These are phyloP conservation scores for Nakaseomyces delphensis DNA, from an alignment of 1,139 yeast genomes.

Conservation along the genomic window DNA sequence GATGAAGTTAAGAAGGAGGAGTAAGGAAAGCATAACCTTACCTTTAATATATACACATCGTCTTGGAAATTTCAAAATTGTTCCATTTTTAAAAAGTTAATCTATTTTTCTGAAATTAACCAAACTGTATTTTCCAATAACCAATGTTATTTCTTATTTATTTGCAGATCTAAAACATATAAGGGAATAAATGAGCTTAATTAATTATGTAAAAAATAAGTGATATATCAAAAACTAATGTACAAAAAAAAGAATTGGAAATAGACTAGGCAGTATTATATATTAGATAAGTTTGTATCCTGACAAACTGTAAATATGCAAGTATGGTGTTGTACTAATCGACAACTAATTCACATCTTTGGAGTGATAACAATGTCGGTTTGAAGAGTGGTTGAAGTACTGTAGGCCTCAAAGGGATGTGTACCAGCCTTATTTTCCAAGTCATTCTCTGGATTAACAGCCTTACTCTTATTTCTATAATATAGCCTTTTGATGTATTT, in stretches of 20 bases:
- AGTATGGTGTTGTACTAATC: not conserved
- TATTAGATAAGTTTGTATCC: not conserved
- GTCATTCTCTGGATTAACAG: slow-evolving; percentile 54
- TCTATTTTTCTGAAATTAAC: too few species aligned
- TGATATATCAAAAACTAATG: not conserved
- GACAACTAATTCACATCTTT: not conserved
- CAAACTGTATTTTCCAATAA: too few species aligned
- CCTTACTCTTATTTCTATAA: slow-evolving; percentile 37
- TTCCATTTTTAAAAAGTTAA: not conserved
- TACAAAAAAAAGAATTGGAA: not conserved
- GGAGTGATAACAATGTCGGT: slow-evolving; percentile 14
- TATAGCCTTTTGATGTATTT: slow-evolving; percentile 58
- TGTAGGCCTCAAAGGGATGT: slow-evolving; percentile 55
- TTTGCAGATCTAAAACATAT: too few species aligned
- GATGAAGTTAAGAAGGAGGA: slow-evolving; percentile 29
- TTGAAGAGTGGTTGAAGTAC: slow-evolving; percentile 26
- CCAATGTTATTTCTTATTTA: too few species aligned
- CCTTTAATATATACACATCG: too few species aligned
- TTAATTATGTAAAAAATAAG: not conserved
- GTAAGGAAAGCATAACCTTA: too few species aligned
- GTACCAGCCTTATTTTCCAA: slow-evolving; percentile 41
- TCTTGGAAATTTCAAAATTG: not conserved
- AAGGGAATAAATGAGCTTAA: not conserved
- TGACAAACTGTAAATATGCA: not conserved
- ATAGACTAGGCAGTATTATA: too few species aligned